Evolutionary conservation across 1,139 yeast species (phyloP), one percentile per base, ranked within the genome.

Genomic region (Suhomyces yuchorum): DNA sequence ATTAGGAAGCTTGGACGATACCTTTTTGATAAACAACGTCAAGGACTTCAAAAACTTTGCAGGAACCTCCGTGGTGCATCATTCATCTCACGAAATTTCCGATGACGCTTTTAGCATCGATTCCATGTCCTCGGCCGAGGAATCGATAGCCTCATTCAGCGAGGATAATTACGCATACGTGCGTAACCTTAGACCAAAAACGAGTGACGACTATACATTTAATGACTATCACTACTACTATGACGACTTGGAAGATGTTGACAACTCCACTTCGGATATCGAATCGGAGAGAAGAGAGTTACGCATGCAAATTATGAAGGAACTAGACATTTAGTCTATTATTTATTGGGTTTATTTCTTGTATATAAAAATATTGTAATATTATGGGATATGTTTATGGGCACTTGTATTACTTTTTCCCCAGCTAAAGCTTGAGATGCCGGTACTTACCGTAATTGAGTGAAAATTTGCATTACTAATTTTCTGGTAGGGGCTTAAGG

Each of bases 231-330:
- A 55, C 40, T 50, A 53, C 37, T 53, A 55, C 34, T 50, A 53
- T 22, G 52, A 50, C 7, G 53, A 52, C 12, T 49, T 48, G 3
- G 44, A 44, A 3, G 53, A 52, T 11, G 50, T 44, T 8, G 48
- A 42, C 24, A 33, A 42, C 33, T 33, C 40, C 11, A 23, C 35
- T 19, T 43, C 47, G 8, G 58, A 57, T 32, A 65, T 61, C 49
- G 77, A 73, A 40, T 57, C 56, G 43, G 78, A 74, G 53, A 62
- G 75, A 51, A 55, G 63, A 35, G 77, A 73, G 56, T 65, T 74
- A 45, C 62, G 79, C 45, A 57, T 68, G 51, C 78, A 73, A 52
- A 68, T 73, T 51, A 56, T 73, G 55, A 63, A 59, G 44, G 77
- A 73, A 49, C 60, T 71, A 42, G 53, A 51, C 18, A 14, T 34